Percentiles rank a stretch among this genome's conserved stretches.
phyloP scores from a whole-genome alignment of 2,329 filamentous ascomycete species.

The Epichloe elymi region DNA sequence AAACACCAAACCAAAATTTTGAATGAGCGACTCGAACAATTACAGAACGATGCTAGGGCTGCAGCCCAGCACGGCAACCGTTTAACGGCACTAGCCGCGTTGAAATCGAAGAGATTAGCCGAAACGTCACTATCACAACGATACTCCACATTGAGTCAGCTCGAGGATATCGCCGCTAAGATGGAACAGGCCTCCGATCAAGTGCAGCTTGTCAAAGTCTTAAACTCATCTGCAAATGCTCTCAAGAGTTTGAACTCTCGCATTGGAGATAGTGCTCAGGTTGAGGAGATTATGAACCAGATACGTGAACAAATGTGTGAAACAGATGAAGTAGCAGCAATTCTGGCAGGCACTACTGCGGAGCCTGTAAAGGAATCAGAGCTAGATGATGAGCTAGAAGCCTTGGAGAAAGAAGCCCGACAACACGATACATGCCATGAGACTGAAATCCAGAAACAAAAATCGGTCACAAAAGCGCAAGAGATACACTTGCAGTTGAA shows the following conservation, averaged over 20 bases:
- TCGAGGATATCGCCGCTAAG: slow-evolving; percentile 71
- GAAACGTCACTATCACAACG: slow-evolving; percentile 62
- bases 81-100: slow-evolving; percentile 59
- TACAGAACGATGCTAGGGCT: slow-evolving; percentile 51
- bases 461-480: slow-evolving; percentile 32
- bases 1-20: slow-evolving; percentile 59
- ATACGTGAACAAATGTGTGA: slow-evolving; percentile 69
- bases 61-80: slow-evolving; percentile 63
- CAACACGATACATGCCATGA: slow-evolving; percentile 31
- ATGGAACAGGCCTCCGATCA: slow-evolving; percentile 81
- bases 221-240: slow-evolving; percentile 64
- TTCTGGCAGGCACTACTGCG: slow-evolving; percentile 52
- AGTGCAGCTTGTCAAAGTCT: slow-evolving; percentile 67
- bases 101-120: slow-evolving; percentile 71
- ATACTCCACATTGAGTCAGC: slow-evolving; percentile 59
- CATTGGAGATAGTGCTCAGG: slow-evolving; percentile 62
- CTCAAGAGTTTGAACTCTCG: slow-evolving; percentile 61
- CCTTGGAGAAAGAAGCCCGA: slow-evolving; percentile 49
- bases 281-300: slow-evolving; percentile 62
- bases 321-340: slow-evolving; percentile 68
- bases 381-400: slow-evolving; percentile 77
- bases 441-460: slow-evolving; percentile 30
- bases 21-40: slow-evolving; percentile 49
- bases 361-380: slow-evolving; percentile 60
- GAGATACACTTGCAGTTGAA: slow-evolving; percentile 40